Base-by-base conservation (phyloP, 2,329 filamentous ascomycete genomes). In the Colletotrichum noveboracense region DNA sequence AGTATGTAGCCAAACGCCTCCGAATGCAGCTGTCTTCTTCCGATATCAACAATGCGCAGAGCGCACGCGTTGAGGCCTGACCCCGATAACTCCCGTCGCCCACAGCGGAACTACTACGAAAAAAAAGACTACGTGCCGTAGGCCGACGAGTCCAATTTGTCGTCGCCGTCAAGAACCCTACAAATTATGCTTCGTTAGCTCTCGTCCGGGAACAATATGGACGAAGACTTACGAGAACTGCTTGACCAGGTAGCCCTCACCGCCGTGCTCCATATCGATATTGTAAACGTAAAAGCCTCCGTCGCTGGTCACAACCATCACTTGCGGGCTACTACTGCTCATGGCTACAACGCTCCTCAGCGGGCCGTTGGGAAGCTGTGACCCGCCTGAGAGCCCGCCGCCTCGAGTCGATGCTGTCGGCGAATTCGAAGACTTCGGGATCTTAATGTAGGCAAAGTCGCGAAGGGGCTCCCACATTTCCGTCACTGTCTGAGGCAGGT, bases 271-370 rank as follows among this genome's bases (percentile, higher is more conserved):
- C 88, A 99, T 91, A 83, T 99, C 96, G 70, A 99, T 96, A 78
- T 95, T 96, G 85, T 96, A 99, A 34, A 98, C 94, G 80, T 97
- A 98, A 82, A 98, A 98, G 28, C 94, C 94, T 12, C 97, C 97
- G 83, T 99, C 97, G 80, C 94, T 98, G 0, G 97, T 99, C 16
- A 98, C 96, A 1, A 98, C 95, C 96, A 99, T 98, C 65, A 99
- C 95, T 81, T 98, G 96, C 1, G 97, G 97, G 30, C 94, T 96
- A 82, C 93, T 98, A 81, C 94, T 97, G 82, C 95, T 98, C 93
- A 99, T 97, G 10, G 97, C 96, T 58, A 99, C 97, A n/a, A 99
- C 96, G 78, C 95, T 98, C 78, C 94, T 90, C 55, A 98, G 85
- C 0, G 95, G 93, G 0, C 89, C 80, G 7, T 83, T 80, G 2